Evolutionary conservation across 495 filamentous ascomycete species (phyloP).

Genomic region (Venustampulla echinocandica): DNA sequence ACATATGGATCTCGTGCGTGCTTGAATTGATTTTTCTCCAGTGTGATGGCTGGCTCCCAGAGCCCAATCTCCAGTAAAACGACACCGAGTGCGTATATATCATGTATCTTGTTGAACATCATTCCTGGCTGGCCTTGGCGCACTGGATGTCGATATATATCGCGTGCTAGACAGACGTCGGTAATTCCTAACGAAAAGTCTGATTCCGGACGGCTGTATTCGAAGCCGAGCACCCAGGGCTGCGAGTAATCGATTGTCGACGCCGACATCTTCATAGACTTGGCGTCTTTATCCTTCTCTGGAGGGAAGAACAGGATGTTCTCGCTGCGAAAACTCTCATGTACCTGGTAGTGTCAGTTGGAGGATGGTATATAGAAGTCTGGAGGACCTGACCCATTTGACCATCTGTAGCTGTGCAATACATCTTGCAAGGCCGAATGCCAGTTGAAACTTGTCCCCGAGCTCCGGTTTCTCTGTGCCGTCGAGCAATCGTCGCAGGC

Average conservation of each 20-base stretch:
- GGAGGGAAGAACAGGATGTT: constrained; percentile 29
- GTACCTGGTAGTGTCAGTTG: no score
- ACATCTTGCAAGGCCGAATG: constrained; percentile 18
- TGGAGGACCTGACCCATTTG: constrained; percentile 1
- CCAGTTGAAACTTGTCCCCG: constrained; percentile 22
- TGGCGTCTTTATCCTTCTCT: not conserved
- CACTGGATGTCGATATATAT: constrained; percentile 28
- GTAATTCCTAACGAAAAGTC: constrained; percentile 20
- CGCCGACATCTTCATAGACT: no score
- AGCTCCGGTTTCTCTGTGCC: constrained; percentile 11
- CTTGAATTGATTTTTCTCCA: constrained; percentile 24
- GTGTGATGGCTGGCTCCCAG: constrained; percentile 21
- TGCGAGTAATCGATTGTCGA: constrained; percentile 12
- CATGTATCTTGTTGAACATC: constrained; percentile 35
- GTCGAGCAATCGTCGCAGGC: not conserved
- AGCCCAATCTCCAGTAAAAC: constrained; percentile 27
- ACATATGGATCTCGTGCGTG: constrained; percentile 22
- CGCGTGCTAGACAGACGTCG: constrained; percentile 17
- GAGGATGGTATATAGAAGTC: no score
- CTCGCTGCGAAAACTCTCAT: constrained; percentile 28
- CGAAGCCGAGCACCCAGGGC: constrained; percentile 29
- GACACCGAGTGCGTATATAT: constrained; percentile 41
- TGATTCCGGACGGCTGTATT: constrained; percentile 22
- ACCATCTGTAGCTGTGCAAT: constrained; percentile 26
- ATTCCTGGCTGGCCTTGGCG: constrained; percentile 22